Evolutionary conservation across 2,329 filamentous ascomycete species (phyloP).

Genomic region (Akanthomyces lecanii): DNA sequence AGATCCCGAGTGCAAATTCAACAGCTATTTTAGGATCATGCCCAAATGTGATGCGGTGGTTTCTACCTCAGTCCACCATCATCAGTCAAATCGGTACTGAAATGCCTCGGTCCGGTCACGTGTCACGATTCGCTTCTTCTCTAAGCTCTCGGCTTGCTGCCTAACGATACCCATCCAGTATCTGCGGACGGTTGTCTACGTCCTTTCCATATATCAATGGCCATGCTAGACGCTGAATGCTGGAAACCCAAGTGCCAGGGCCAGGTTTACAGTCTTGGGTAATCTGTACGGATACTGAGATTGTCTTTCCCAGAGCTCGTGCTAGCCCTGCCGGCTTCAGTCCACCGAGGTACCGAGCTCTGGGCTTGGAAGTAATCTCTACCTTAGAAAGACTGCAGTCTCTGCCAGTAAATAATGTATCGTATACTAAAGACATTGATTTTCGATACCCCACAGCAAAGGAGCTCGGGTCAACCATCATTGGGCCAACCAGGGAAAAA

Average conservation of each 20-base stretch:
- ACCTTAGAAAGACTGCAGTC: neutral
- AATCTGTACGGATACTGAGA: neutral
- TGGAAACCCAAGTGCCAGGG: neutral
- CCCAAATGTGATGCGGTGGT: neutral
- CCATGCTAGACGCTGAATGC: neutral
- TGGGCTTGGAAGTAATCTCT: neutral
- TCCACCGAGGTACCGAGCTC: neutral
- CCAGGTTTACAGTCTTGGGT: neutral
- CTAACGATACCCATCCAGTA: neutral
- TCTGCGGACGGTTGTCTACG: neutral
- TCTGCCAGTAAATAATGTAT: neutral
- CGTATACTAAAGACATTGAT: neutral
- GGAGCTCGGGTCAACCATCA: conserved; percentile 7
- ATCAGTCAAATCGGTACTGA: neutral
- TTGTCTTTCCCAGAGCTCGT: neutral
- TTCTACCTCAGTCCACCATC: neutral
- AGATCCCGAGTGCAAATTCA: too few species aligned
- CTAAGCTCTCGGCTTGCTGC: neutral
- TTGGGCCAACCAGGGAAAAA: neutral
- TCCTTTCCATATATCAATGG: neutral
- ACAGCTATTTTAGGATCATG: neutral
- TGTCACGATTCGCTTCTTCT: neutral
- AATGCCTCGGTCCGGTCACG: neutral
- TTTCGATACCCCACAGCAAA: neutral
- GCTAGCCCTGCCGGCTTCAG: neutral